Evolutionary conservation across 495 filamentous ascomycete species (phyloP), one percentile per base, ranked within the genome.

Genomic region (Tuber brumale): DNA sequence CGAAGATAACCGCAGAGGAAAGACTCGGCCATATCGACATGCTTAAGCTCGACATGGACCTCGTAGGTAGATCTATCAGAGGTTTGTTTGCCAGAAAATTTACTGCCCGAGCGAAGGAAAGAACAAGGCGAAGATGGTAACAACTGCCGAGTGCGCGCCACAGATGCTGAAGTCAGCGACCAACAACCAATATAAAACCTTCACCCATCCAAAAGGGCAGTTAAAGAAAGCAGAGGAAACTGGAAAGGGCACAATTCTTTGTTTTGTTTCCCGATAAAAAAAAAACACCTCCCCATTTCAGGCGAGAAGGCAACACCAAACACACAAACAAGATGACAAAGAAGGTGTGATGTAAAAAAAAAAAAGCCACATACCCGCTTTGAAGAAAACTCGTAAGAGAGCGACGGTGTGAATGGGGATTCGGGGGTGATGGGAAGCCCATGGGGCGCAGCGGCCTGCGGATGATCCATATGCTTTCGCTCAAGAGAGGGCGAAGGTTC

Each of bases 21-120:
- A 19, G 96, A 98, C 83, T 98, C 93, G 48, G 89, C 87, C 89
- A 98, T 92, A 83, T 98, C 94, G 73, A 99, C 93, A 84, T 97
- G 91, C 84, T 97, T 97, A 81, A 99, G 92, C 82, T 97, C 94
- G 69, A 99, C 96, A 77, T 97, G 92, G 10, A 99, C 96, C 75
- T 95, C 93, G 84, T 99, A 99, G 8, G 91, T 88, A 79, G 96
- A 94, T 66, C 90, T 89, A 80, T 97, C 94, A 9, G 94, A 97
- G 83, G 93, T 91, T 81, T 99, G 96, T 16, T 92, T 95, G 70
- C 96, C 96, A 45, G 87, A 86, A 82, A 98, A 99, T 83, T 88
- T 92, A 84, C 93, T 96, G 41, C 95, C 94, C 1, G 94, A 90
- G 57, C 93, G 91, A 39, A 99, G 86, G 83, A 91, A 97, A 8